Evolutionary conservation across 2,329 filamentous ascomycete species (phyloP), one percentile per base, ranked within the genome.

Genomic region (Hortaea werneckii): DNA sequence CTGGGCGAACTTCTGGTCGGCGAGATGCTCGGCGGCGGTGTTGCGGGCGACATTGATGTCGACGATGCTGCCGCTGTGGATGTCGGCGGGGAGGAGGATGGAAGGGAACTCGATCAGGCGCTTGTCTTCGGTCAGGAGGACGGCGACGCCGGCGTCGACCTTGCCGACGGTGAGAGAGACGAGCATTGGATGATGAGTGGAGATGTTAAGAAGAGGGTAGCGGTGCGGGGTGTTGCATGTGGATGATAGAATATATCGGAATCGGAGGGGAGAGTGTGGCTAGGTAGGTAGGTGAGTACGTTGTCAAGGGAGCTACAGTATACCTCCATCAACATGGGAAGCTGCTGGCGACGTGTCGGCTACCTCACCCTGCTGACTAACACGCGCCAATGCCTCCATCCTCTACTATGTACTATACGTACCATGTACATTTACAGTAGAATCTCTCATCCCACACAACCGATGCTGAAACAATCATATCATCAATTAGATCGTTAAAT

Each of bases 81-180:
- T 98, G 65, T 95, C 89, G 51, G 86, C 85, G 1, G 92, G 92
- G 11, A 98, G 82, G 42, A 98, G 85, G 55, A 98, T 95, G 40
- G 92, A 96, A 32, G 92, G 92, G 63, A 98, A 98, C 66, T 98
- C 92, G 65, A 98, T 96, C 90, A 96, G 65, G 29, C 92, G 83
- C 70, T 96, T 96, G 69, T 98, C 92, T 64, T 94, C 85, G 41
- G 92, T 98, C 62, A 98, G 74, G 45, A 98, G 82, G 51, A 98
- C 92, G 42, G 92, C 94, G 64, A 98, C 90, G 69, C 92, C 92
- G 61, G 92, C 92, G 70, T 98, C 92, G 70, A 98, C 92, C 74
- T 98, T 98, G 75, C 92, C 92, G 69, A 98, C 92, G 42, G 90
- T 96, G 65, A 98, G 78, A 56, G 92, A 96, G 70, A 98, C 87